Conservation (phyloP, 805 yeast species). For the Candida sphagnicola region DNA sequence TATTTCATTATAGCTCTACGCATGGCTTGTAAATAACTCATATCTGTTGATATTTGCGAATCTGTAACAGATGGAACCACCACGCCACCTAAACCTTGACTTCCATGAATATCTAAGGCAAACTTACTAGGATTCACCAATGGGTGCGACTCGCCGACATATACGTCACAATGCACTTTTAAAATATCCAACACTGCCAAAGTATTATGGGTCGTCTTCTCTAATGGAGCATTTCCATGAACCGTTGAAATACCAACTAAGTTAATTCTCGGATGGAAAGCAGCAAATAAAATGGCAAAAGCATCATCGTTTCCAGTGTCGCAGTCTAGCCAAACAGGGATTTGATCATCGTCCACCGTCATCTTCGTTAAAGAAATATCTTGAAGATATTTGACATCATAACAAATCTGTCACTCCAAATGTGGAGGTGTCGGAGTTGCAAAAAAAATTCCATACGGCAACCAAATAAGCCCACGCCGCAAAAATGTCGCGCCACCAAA, state of each 20-base stretch:
- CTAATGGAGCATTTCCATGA: slow-evolving; percentile 65
- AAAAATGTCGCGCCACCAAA: neutral
- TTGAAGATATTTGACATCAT: too few relatives aligned
- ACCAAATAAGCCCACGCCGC: neutral
- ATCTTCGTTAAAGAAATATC: too few relatives aligned
- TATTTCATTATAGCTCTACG: slow-evolving; percentile 38
- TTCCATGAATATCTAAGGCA: slow-evolving; percentile 71
- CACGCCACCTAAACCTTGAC: slow-evolving; percentile 75
- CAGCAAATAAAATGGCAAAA: slow-evolving; percentile 64
- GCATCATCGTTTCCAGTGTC: slow-evolving; percentile 93
- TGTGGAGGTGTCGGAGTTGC: slow-evolving; percentile 1
- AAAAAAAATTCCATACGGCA: slow-evolving; percentile 1
- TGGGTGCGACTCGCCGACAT: slow-evolving; percentile 61
- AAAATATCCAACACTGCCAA: slow-evolving; percentile 63
- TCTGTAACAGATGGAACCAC: slow-evolving; percentile 44
- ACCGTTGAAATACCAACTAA: slow-evolving; percentile 71
- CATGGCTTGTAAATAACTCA: slow-evolving; percentile 33
- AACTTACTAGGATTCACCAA: slow-evolving; percentile 43
- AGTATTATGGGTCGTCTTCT: slow-evolving; percentile 66
- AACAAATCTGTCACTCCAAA: too few relatives aligned
- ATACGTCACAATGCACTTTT: slow-evolving; percentile 54
- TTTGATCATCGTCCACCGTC: slow-evolving; percentile 8
- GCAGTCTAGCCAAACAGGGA: slow-evolving; percentile 84
- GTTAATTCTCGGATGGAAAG: slow-evolving; percentile 54
- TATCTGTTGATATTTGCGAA: slow-evolving; percentile 12